These are phyloP conservation scores for Cercospora sesami DNA, from an alignment of 2,329 filamentous ascomycete species.

Conservation along the genomic window DNA sequence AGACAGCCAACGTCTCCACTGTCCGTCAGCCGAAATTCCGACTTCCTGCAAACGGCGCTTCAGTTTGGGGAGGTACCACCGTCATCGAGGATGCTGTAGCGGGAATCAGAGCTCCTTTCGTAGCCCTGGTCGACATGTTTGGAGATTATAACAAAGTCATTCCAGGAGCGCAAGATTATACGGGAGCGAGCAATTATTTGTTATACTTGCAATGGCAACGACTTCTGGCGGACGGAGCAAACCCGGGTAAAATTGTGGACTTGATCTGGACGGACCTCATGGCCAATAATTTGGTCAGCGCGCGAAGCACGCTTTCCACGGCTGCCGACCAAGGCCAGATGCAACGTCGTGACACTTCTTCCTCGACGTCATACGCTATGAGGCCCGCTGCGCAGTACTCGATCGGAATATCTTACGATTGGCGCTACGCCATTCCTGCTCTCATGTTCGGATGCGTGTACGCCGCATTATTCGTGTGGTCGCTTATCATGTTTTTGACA, in stretches of 20 bases:
- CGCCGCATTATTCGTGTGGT: background rate
- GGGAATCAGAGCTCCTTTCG: slow-evolving; percentile 9
- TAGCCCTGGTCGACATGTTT: background rate
- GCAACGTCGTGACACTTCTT: background rate
- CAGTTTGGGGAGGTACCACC: background rate
- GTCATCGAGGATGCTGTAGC: slow-evolving; percentile 8
- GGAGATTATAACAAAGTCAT: background rate
- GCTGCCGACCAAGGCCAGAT: background rate
- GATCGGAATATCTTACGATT: slow-evolving; percentile 14
- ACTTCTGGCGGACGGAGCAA: background rate
- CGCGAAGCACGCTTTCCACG: slow-evolving; percentile 8
- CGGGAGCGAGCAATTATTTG: slow-evolving; percentile 15
- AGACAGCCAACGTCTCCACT: background rate
- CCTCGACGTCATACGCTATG: background rate
- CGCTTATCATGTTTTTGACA: slow-evolving; percentile 9
- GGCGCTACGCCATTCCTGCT: slow-evolving; percentile 19
- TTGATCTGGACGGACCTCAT: slow-evolving; percentile 20
- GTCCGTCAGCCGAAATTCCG: background rate
- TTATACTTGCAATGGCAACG: slow-evolving; percentile 14
- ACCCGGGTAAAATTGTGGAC: slow-evolving; percentile 8
- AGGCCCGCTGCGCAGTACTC: slow-evolving; percentile 7
- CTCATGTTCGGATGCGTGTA: slow-evolving; percentile 13
- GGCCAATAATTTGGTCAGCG: slow-evolving; percentile 14
- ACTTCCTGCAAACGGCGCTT: slow-evolving; percentile 6
- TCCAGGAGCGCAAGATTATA: slow-evolving; percentile 6